A percentile compares a stretch with the other conserved stretches of the same genome.
These are phyloP conservation scores for Tricharina praecox DNA, from an alignment of 495 filamentous ascomycete genomes.

Conservation along the genomic window DNA sequence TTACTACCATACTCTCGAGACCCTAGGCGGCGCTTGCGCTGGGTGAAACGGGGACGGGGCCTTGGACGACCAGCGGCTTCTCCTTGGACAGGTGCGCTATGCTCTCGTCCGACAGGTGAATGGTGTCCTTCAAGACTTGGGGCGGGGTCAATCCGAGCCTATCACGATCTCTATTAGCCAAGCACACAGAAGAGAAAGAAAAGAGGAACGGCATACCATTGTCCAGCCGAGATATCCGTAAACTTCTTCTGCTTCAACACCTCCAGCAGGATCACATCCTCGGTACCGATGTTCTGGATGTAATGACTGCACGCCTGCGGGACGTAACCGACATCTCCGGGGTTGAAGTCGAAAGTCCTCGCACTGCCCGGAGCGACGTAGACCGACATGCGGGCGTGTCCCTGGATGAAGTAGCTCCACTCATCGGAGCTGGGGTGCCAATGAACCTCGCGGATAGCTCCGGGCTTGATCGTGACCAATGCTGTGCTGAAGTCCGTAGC, in stretches of 20 bases:
- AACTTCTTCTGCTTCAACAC: slow-evolving; percentile 52
- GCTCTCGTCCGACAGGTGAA: slow-evolving; percentile 39
- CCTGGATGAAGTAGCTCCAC: slow-evolving; percentile 60
- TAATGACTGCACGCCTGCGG: slow-evolving; percentile 49
- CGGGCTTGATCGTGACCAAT: slow-evolving; percentile 48
- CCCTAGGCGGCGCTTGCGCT: too few species aligned
- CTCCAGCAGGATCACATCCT: slow-evolving; percentile 52
- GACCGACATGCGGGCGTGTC: slow-evolving; percentile 48
- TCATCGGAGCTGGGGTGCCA: slow-evolving; percentile 64
- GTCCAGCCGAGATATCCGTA: slow-evolving; percentile 44
- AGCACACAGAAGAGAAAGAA: background rate
- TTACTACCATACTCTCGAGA: too few species aligned
- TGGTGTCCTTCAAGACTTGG: slow-evolving; percentile 47
- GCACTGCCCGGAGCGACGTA: slow-evolving; percentile 41
- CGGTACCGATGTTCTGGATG: slow-evolving; percentile 55
- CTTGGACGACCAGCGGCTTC: slow-evolving; percentile 38
- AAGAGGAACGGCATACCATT: slow-evolving; percentile 29
- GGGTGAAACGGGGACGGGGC: too few species aligned
- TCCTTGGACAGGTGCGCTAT: slow-evolving; percentile 41
- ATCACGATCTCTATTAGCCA: slow-evolving; percentile 17
- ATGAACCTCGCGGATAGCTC: slow-evolving; percentile 62
- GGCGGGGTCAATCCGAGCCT: slow-evolving; percentile 44
- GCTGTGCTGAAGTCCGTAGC: slow-evolving; percentile 42
- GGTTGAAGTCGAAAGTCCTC: slow-evolving; percentile 55
- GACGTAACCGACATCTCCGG: slow-evolving; percentile 59